Conservation (phyloP, 345 rosid genomes). For the Camelina hispida region DNA sequence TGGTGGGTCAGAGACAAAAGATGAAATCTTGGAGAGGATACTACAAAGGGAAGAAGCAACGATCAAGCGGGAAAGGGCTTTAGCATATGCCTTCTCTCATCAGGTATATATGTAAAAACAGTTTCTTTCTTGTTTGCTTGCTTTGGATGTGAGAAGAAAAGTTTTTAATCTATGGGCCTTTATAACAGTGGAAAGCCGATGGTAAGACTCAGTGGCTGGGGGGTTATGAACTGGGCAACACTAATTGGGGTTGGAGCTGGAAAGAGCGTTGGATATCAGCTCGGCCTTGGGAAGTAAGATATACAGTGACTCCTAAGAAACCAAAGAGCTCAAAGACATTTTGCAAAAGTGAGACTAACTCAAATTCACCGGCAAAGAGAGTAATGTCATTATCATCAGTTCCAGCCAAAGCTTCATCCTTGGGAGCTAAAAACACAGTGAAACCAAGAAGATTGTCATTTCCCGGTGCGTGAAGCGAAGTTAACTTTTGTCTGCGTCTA, state of each 20-base stretch:
- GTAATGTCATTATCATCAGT: conserved; percentile 44
- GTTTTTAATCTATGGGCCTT: conserved; percentile 9
- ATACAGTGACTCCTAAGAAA: conserved; percentile 63
- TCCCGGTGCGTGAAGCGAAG: conserved; percentile 50
- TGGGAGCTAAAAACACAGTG: conserved; percentile 49
- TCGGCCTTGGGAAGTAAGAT: conserved; percentile 92
- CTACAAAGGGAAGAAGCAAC: conserved; percentile 88
- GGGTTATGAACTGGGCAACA: conserved; percentile 67
- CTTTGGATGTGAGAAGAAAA: background rate
- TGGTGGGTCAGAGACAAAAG: conserved; percentile 79
- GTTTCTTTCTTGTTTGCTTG: conserved; percentile 14
- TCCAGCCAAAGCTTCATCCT: conserved; percentile 50
- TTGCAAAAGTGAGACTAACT: conserved; percentile 48
- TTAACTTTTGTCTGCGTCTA: background rate
- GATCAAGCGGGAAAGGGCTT: conserved; percentile 84
- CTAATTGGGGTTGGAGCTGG: conserved; percentile 99
- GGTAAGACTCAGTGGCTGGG: conserved; percentile 56
- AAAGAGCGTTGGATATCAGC: conserved; percentile 91
- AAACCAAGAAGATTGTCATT: conserved; percentile 72
- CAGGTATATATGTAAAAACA: conserved; percentile 56
- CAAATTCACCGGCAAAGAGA: conserved; percentile 58
- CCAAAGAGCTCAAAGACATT: conserved; percentile 47
- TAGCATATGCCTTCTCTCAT: conserved; percentile 97
- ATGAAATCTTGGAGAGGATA: conserved; percentile 70
- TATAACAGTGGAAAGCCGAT: conserved; percentile 79